Conservation (phyloP, 768 basidiomycete genomes). For the Lepiota venenata region DNA sequence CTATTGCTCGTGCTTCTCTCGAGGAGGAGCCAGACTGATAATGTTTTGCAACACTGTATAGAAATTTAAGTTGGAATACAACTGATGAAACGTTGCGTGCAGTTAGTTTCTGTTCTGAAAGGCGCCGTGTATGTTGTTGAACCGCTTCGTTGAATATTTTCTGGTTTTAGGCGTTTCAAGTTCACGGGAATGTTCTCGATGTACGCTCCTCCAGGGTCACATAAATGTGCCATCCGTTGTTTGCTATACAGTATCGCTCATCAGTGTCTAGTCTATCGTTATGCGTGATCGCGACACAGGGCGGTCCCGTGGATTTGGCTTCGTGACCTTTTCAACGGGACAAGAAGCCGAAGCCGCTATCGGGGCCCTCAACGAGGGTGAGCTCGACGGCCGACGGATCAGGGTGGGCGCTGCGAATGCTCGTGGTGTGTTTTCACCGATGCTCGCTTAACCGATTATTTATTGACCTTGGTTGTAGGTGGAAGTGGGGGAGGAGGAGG, state of each 20-base stretch:
- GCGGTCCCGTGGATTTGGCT: constrained; percentile 96
- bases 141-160: constrained; percentile 48
- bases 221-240: neutral
- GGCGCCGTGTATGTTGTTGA: constrained; percentile 23
- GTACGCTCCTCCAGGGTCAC: constrained; percentile 52
- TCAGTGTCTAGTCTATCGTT: constrained; percentile 75
- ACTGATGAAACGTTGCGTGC: constrained; percentile 87
- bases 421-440: constrained; percentile 28
- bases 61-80: constrained; percentile 96
- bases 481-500: constrained; percentile 21
- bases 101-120: constrained; percentile 63
- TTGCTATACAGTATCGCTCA: neutral
- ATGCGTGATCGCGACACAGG: constrained; percentile 99
- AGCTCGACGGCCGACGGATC: constrained; percentile 90
- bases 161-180: constrained; percentile 73
- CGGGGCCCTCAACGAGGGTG: constrained; percentile 74
- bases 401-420: constrained; percentile 86
- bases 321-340: constrained; percentile 69
- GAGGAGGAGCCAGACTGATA: constrained; percentile 56
- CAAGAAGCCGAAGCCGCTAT: constrained; percentile 82
- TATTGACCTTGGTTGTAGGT: constrained; percentile 18
- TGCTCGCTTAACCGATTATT: constrained; percentile 22
- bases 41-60: constrained; percentile 51
- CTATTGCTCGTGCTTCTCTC: constrained; percentile 44
- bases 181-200: constrained; percentile 87